Percentiles rank a stretch among this genome's conserved stretches.
Evolutionary conservation across 768 basidiomycete species (phyloP).

Genomic region (Multifurca ochricompacta): DNA sequence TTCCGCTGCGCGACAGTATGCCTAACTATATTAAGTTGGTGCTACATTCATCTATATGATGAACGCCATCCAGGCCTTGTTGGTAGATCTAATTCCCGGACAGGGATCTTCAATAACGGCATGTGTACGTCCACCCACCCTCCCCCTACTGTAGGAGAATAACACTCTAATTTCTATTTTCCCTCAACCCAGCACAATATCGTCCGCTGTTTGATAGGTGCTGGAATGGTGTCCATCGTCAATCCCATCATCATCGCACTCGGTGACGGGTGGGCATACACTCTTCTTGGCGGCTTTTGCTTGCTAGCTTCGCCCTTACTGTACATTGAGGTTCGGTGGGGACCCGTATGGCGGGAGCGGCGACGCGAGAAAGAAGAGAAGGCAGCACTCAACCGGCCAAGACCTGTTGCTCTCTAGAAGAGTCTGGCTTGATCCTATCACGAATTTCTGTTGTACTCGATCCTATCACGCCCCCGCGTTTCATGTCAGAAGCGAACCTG

Average conservation of each 20-base stretch:
- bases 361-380: constrained; percentile 8
- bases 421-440: too few species aligned
- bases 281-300: constrained; percentile 45
- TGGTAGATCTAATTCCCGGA: constrained; percentile 55
- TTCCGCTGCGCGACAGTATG: constrained; percentile 1
- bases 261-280: constrained; percentile 62
- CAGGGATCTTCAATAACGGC: constrained; percentile 65
- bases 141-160: not conserved
- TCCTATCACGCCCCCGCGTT: too few species aligned
- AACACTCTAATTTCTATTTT: not conserved
- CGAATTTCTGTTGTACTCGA: too few species aligned
- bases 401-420: too few species aligned
- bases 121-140: constrained; percentile 54
- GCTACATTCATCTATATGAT: constrained; percentile 38
- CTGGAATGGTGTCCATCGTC: constrained; percentile 55
- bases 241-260: constrained; percentile 53
- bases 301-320: constrained; percentile 41
- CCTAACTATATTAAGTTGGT: constrained; percentile 37
- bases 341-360: constrained; percentile 44
- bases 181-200: constrained; percentile 55
- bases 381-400: too few species aligned
- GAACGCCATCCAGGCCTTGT: constrained; percentile 52
- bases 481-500: too few species aligned
- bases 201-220: constrained; percentile 56
- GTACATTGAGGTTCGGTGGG: constrained; percentile 43